Evolutionary conservation across 108 stramenopile species (phyloP).

Genomic region (Stephanodiscus triporus): DNA sequence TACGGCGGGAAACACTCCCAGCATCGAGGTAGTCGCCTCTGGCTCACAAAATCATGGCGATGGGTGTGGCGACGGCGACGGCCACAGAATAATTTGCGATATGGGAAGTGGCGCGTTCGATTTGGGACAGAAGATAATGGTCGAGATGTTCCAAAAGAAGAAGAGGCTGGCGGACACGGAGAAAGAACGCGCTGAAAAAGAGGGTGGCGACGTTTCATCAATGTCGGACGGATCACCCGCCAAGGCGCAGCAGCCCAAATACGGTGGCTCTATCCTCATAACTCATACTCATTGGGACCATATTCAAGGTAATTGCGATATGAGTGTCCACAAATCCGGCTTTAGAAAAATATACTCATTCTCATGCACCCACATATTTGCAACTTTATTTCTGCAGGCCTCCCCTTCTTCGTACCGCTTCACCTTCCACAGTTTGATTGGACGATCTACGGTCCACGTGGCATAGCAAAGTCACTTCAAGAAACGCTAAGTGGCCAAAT

Average conservation of each 20-base stretch:
- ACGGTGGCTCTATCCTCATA: constrained; percentile 39
- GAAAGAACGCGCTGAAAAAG: constrained; percentile 1
- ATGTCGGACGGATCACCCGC: not conserved
- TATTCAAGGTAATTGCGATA: constrained; percentile 40
- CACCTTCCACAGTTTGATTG: constrained; percentile 42
- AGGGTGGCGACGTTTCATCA: not conserved
- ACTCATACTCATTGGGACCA: constrained; percentile 53
- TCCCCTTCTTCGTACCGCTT: constrained; percentile 43
- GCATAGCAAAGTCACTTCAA: constrained; percentile 29
- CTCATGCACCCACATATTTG: too few species aligned
- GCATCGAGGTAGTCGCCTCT: constrained; percentile 35
- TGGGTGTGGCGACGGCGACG: not conserved
- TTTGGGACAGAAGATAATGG: constrained; percentile 41
- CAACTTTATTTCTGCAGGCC: constrained; percentile 11
- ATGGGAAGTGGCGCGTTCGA: constrained; percentile 42
- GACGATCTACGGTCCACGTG: constrained; percentile 48
- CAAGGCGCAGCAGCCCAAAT: constrained; percentile 5
- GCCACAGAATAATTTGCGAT: constrained; percentile 37
- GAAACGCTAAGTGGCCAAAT: constrained; percentile 45
- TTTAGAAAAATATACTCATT: too few species aligned
- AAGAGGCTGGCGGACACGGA: constrained; percentile 5
- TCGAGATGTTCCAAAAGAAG: constrained; percentile 33
- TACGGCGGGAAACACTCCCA: constrained; percentile 46
- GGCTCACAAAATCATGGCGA: not conserved
- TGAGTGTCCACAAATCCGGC: too few species aligned